Conservation (phyloP, 108 stramenopile species). For the Poteriospumella lacustris region DNA sequence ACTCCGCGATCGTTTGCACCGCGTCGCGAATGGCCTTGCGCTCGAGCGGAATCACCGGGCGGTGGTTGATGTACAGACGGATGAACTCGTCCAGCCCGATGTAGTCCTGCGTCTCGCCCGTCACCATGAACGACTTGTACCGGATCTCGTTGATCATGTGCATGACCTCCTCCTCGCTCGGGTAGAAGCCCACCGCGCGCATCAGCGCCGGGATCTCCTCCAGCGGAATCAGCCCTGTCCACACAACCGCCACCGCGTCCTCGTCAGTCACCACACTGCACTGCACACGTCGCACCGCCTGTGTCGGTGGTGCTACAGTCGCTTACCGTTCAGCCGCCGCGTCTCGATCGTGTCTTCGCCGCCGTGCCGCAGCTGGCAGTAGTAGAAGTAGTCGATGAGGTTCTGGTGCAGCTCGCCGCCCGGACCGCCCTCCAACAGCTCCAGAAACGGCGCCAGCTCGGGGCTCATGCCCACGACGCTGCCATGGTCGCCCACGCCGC, state of each 20-base stretch:
- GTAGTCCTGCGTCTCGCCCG: constrained; percentile 36
- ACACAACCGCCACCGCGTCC: too few relatives aligned
- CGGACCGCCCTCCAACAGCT: constrained; percentile 48
- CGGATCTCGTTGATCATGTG: constrained; percentile 54
- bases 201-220: constrained; percentile 55
- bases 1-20: constrained; percentile 37
- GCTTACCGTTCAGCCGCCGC: constrained; percentile 31
- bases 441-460: constrained; percentile 42
- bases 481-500: too few relatives aligned
- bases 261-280: too few relatives aligned
- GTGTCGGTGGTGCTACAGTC: too few relatives aligned
- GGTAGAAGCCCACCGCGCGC: constrained; percentile 59
- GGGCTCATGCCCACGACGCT: neutral
- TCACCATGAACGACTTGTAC: constrained; percentile 46
- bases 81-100: constrained; percentile 39
- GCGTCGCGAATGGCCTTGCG: constrained; percentile 33
- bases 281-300: too few relatives aligned
- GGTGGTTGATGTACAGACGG: constrained; percentile 58
- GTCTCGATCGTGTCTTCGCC: constrained; percentile 56
- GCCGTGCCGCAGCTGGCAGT: constrained; percentile 52
- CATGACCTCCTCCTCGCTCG: constrained; percentile 52
- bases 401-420: constrained; percentile 50
- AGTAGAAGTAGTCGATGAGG: constrained; percentile 61
- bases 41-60: constrained; percentile 50
- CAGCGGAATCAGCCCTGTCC: constrained; percentile 40